Percentiles rank a stretch among this genome's conserved stretches.
Conservation (phyloP, 176 grass and related monocot species). For the Oryza longistaminata region DNA sequence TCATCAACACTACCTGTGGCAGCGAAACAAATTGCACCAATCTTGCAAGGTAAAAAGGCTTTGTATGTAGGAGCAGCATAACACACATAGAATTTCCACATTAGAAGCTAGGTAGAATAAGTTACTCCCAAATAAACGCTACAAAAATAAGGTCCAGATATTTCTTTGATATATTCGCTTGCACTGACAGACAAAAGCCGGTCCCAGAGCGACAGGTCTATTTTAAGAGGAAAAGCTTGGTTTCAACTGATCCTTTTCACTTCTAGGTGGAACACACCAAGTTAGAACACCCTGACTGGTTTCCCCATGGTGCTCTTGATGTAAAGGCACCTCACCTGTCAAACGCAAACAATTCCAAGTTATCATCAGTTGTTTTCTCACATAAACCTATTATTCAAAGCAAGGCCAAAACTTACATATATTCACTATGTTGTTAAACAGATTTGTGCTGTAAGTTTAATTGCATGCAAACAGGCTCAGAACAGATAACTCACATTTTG, state of each 20-base stretch:
- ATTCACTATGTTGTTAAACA: no score
- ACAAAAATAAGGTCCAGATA: background rate
- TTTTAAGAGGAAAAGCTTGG: background rate
- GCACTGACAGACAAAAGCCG: background rate
- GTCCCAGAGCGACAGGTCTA: background rate
- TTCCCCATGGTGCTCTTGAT: background rate
- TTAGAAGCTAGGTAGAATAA: background rate
- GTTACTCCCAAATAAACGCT: background rate
- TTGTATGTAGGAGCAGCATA: background rate
- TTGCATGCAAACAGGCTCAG: background rate
- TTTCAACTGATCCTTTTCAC: background rate
- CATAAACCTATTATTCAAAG: background rate
- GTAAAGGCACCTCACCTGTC: background rate
- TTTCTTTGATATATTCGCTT: background rate
- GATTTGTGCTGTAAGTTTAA: background rate
- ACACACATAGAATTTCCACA: background rate
- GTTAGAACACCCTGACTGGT: background rate
- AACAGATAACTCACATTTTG: background rate
- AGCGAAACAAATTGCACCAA: background rate
- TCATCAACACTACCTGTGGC: background rate
- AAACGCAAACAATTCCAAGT: background rate
- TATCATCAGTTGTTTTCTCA: background rate
- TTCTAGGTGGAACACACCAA: background rate
- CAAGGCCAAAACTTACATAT: no score
- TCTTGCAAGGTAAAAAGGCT: background rate